Evolutionary conservation across 257 asterid species (phyloP).

Genomic region (Penstemon barbatus): DNA sequence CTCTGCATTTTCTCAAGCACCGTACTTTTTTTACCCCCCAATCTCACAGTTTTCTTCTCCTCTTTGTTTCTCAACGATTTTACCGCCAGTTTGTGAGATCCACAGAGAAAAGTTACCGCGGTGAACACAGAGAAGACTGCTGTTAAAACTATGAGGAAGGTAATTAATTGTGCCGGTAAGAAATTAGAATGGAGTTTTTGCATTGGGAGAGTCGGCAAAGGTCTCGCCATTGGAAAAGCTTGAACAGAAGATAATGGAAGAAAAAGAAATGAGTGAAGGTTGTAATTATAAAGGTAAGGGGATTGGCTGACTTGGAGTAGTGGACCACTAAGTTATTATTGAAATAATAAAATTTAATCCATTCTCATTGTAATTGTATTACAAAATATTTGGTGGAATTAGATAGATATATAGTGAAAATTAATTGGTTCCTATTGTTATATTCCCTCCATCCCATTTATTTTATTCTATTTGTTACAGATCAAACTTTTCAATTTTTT

Average conservation of each 20-base stretch:
- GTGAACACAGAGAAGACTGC: slow-evolving; percentile 36
- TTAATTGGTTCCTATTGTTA: no score
- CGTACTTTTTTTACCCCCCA: slow-evolving; percentile 42
- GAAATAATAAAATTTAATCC: no score
- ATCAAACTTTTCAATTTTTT: no score
- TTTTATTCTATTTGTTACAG: no score
- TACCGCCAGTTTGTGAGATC: slow-evolving; percentile 33
- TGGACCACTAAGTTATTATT: background rate
- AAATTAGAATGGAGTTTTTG: slow-evolving; percentile 1
- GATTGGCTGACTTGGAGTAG: slow-evolving; percentile 12
- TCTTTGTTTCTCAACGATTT: slow-evolving; percentile 16
- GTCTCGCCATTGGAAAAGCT: slow-evolving; percentile 35
- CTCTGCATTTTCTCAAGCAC: slow-evolving; percentile 45
- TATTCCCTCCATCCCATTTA: no score
- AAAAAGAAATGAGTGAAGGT: background rate
- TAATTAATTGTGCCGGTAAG: slow-evolving; percentile 28
- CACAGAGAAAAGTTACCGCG: slow-evolving; percentile 43
- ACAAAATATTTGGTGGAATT: no score
- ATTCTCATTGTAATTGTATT: no score
- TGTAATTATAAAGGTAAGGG: background rate
- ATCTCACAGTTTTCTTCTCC: slow-evolving; percentile 30
- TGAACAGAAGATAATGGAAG: background rate
- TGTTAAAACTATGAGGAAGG: slow-evolving; percentile 29
- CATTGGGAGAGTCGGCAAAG: slow-evolving; percentile 4
- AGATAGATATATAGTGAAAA: no score